Evolutionary conservation across 208 protist genomes (phyloP).

Genomic region (Crithidia sp.): DNA sequence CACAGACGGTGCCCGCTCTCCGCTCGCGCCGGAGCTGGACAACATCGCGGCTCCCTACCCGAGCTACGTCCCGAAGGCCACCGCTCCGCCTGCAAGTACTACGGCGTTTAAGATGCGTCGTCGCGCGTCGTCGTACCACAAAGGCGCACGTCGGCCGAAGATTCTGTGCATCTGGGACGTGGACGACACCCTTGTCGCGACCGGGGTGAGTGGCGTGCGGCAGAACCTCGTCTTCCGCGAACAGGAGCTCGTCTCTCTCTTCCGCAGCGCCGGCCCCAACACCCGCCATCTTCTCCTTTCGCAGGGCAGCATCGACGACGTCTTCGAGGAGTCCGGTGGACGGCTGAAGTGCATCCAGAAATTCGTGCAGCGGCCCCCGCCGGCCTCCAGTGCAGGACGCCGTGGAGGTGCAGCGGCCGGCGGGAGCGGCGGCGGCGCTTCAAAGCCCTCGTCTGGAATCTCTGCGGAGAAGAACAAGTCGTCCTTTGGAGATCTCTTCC

Average conservation of each 20-base stretch:
- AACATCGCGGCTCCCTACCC: not conserved
- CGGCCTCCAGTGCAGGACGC: not conserved
- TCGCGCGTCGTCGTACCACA: conserved; percentile 3
- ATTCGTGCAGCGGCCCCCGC: conserved; percentile 29
- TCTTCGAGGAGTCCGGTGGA: conserved; percentile 49
- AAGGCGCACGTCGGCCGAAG: conserved; percentile 6
- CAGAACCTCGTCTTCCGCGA: conserved; percentile 68
- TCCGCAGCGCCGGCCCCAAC: conserved; percentile 35
- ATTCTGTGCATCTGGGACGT: conserved; percentile 88
- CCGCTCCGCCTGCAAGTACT: not conserved
- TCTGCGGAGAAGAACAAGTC: conserved; percentile 23
- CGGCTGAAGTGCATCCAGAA: conserved; percentile 43
- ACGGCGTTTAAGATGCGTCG: conserved; percentile 17
- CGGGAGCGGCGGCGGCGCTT: not conserved
- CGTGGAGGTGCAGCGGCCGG: not conserved
- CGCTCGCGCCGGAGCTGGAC: not conserved
- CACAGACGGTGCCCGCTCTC: not conserved
- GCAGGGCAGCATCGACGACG: conserved; percentile 87
- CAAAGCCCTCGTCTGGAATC: not conserved
- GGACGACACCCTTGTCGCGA: conserved; percentile 82
- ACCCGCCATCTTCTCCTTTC: conserved; percentile 79
- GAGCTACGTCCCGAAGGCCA: not conserved
- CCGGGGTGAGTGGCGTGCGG: conserved; percentile 58
- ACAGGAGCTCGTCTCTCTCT: conserved; percentile 52
- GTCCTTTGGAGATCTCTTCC: conserved; percentile 26